These are phyloP conservation scores for Sechiopsis laciniata DNA, from an alignment of 306 rosid species.

Conservation along the genomic window DNA sequence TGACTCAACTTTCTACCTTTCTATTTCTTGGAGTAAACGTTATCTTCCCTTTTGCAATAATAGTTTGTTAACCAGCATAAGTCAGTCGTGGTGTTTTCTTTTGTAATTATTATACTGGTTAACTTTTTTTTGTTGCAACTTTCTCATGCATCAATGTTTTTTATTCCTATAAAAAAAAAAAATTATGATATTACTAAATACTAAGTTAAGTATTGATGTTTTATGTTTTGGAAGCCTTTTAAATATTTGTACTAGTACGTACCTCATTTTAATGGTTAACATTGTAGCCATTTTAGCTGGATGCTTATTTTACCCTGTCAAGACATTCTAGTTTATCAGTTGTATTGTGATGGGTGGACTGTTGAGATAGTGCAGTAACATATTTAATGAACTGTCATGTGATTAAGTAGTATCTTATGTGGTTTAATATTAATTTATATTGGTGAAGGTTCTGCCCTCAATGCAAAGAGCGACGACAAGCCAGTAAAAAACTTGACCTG, in stretches of 20 bases:
- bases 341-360: conserved; percentile 1
- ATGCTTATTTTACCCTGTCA: neutral
- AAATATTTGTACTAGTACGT: neutral
- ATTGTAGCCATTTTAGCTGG: neutral
- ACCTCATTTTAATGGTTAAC: neutral
- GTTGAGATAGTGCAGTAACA: conserved; percentile 1
- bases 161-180: neutral
- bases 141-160: no score
- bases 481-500: conserved; percentile 93
- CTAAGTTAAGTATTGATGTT: neutral
- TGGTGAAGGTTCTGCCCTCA: conserved; percentile 78
- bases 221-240: neutral
- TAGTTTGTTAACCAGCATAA: no score
- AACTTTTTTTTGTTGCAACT: no score
- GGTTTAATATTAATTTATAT: conserved; percentile 18
- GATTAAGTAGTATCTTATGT: neutral
- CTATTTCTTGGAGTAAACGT: no score
- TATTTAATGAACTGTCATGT: neutral
- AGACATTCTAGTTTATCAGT: neutral
- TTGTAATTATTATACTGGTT: no score
- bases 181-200: neutral
- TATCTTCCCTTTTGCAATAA: no score
- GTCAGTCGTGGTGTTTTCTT: no score
- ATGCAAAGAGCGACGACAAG: conserved; percentile 91
- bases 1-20: no score